phyloP scores from a whole-genome alignment of 2,329 filamentous ascomycete genomes.

The Colletotrichum godetiae region DNA sequence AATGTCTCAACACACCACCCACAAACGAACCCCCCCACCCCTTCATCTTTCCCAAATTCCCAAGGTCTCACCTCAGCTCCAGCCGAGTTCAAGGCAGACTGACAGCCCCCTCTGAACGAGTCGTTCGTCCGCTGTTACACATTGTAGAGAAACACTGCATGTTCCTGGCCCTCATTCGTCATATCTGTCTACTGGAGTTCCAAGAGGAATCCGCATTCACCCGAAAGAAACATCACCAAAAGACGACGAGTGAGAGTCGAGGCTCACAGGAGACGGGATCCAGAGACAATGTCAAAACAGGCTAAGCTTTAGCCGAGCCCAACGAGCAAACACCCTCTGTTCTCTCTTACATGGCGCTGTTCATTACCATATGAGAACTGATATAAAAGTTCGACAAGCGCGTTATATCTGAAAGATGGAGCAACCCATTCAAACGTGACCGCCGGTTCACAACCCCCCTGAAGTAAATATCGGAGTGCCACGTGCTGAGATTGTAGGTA shows the following conservation, averaged over 20 bases:
- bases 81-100: background rate
- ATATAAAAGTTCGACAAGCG: background rate
- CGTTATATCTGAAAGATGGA: background rate
- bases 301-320: constrained; percentile 7
- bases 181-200: background rate
- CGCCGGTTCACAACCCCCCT: background rate
- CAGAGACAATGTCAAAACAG: background rate
- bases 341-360: background rate
- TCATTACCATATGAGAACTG: background rate
- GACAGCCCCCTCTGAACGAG: background rate
- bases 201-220: background rate
- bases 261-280: background rate
- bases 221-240: background rate
- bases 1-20: background rate
- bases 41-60: no score
- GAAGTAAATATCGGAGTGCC: background rate
- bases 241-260: background rate
- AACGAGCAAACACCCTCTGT: background rate
- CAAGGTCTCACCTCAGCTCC: background rate
- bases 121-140: background rate
- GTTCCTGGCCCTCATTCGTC: background rate
- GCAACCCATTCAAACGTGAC: background rate
- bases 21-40: no score
- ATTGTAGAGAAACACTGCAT: background rate
- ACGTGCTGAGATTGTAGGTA: background rate